Evolutionary conservation across 2,329 filamentous ascomycete species (phyloP), one percentile per base, ranked within the genome.

Genomic region (Penicillium sp.): DNA sequence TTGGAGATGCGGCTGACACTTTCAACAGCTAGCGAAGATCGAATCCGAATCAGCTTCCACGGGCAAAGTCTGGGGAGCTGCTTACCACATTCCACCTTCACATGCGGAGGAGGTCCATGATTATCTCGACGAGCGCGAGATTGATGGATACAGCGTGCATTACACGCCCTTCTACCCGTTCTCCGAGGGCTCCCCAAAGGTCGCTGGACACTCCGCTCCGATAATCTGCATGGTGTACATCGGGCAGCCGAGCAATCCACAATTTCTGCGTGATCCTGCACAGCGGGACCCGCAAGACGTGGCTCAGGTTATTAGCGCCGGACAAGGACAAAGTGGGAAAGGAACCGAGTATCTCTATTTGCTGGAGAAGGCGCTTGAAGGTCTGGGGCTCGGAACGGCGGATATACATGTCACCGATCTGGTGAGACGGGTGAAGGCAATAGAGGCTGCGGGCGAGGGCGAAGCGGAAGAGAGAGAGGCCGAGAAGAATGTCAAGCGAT

Each of bases 71-170:
- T 97, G 92, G 92, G 94, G 94, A 52, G 89, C 90, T 15, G 94
- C 93, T 58, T 95, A 96, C 76, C 88, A 93, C 67, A 93, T 96
- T 72, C 79, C 81, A 26, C 73, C 85, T 6, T 78, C 83, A 2
- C 82, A 85, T 60, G 90, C 95, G 21, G 81, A 85, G 54, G 87
- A 93, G 74, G 93, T 96, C 4, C 87, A 89, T 62, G 82, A 86
- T 53, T 96, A 96, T 70, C 88, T 99, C 44, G 92, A 97, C 72
- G 93, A 96, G 60, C 87, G 94, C 42, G 94, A 99, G 74, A 96
- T 97, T 68, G 96, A 97, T 75, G 94, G 94, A 24, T 99, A 99
- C 74, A 89, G 86, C 49, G 95, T 96, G 61, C 92, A 96, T 73
- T 90, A 91, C 72, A 90, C 91, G 26, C 85, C 88, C 0, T 96